phyloP scores from a whole-genome alignment of 352 stramenopile species.

The Blastocystis sp. region DNA sequence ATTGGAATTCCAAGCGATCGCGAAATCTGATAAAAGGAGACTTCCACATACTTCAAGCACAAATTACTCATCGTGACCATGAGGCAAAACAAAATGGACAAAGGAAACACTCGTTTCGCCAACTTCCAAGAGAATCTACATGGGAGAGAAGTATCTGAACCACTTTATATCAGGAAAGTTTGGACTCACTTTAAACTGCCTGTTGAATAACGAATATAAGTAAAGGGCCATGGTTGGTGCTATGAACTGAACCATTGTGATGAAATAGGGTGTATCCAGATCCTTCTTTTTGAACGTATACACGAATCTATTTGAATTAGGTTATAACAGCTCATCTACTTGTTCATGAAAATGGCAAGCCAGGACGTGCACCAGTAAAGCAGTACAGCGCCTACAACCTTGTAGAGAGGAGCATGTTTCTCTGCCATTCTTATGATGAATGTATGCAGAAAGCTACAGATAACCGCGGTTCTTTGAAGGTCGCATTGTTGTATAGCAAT shows the following conservation, averaged over 20 bases:
- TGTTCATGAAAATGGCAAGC: conserved; percentile 36
- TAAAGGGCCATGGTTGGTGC: not conserved
- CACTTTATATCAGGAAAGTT: not conserved
- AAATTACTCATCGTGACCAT: conserved; percentile 37
- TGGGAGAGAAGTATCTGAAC: not conserved
- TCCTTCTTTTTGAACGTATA: not conserved
- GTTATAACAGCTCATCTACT: not conserved
- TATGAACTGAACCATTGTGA: conserved; percentile 21
- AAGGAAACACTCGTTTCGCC: not conserved
- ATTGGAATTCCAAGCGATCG: conserved; percentile 28
- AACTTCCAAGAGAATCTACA: not conserved
- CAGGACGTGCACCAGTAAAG: conserved; percentile 28
- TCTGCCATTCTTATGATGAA: not conserved
- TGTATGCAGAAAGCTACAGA: too few species aligned
- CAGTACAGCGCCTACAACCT: not conserved
- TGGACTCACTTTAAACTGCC: not conserved
- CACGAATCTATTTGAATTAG: not conserved
- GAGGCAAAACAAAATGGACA: conserved; percentile 1
- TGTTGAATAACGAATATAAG: not conserved
- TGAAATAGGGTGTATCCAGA: conserved; percentile 1
- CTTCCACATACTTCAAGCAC: conserved; percentile 28
- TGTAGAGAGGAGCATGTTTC: not conserved
- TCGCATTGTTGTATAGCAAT: too few species aligned
- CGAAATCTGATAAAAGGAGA: conserved; percentile 39
- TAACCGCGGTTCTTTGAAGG: too few species aligned